These are phyloP conservation scores for Hypomontagnella submonticulosa DNA, from an alignment of 495 filamentous ascomycete genomes.

Conservation along the genomic window DNA sequence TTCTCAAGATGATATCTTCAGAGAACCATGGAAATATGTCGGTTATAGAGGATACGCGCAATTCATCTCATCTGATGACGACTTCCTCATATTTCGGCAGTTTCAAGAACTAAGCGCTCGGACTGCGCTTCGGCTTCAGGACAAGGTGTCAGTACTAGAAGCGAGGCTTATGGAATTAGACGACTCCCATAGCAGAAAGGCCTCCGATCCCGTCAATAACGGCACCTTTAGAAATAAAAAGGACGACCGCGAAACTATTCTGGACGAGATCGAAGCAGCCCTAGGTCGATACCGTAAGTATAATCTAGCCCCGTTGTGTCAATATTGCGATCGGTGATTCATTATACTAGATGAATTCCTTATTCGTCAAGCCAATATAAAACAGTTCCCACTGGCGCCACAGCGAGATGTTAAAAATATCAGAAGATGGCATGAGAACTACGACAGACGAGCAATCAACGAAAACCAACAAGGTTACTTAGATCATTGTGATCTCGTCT, in stretches of 20 bases:
- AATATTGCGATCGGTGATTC: too few species aligned
- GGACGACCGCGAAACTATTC: conserved; percentile 22
- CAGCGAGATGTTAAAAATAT: conserved; percentile 37
- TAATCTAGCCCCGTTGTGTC: background rate
- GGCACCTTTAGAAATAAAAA: conserved; percentile 49
- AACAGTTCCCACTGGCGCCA: conserved; percentile 18
- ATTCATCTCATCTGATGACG: conserved; percentile 53
- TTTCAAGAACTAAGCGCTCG: conserved; percentile 48
- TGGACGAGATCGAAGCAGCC: conserved; percentile 32
- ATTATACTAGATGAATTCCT: conserved; percentile 43
- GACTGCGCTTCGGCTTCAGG: conserved; percentile 48
- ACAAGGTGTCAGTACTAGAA: conserved; percentile 41
- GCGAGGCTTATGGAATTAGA: conserved; percentile 34
- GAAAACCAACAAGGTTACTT: conserved; percentile 44
- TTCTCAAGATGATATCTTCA: background rate
- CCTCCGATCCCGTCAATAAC: conserved; percentile 35
- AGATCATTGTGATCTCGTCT: conserved; percentile 44
- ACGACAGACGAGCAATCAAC: conserved; percentile 37
- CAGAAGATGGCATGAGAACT: conserved; percentile 43
- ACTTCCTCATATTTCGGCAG: conserved; percentile 51
- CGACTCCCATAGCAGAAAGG: conserved; percentile 19
- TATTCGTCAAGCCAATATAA: conserved; percentile 39
- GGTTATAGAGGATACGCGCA: conserved; percentile 50
- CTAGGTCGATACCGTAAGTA: conserved; percentile 38
- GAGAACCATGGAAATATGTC: conserved; percentile 50